Evolutionary conservation across 139 green algal genomes (phyloP).

Genomic region (Diplosphaera chodatii): DNA sequence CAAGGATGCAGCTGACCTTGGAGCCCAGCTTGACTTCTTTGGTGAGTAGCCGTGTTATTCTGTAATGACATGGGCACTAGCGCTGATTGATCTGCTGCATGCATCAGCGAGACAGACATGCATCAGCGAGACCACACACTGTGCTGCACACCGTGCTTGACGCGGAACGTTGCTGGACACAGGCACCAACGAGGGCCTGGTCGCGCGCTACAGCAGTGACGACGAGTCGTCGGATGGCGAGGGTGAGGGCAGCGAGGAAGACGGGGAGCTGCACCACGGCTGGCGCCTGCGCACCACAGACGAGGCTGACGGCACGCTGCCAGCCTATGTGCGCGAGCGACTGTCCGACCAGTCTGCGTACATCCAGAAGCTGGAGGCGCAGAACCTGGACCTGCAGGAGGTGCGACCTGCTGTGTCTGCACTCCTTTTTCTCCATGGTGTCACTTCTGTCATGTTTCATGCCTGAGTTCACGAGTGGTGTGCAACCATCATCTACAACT

Average conservation of each 20-base stretch:
- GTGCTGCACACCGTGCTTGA: too few relatives aligned
- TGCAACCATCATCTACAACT: too few relatives aligned
- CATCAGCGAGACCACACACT: too few relatives aligned
- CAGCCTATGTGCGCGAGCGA: neutral
- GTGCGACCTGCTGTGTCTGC: neutral
- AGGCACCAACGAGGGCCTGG: neutral
- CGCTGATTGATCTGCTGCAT: neutral
- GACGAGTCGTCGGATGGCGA: neutral
- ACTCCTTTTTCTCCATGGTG: neutral
- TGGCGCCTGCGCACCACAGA: neutral
- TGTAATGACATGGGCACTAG: too few relatives aligned
- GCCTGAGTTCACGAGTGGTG: too few relatives aligned
- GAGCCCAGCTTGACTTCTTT: neutral
- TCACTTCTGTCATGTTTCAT: neutral
- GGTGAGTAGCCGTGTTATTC: neutral
- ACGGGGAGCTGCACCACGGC: neutral
- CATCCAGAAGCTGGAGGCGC: neutral
- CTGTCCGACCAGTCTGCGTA: neutral
- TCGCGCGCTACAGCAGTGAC: neutral
- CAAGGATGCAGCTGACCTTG: neutral
- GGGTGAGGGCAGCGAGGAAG: neutral
- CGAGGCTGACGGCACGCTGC: neutral
- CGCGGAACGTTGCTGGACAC: too few relatives aligned
- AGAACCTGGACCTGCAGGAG: neutral
- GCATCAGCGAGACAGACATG: too few relatives aligned